Conservation (phyloP, 1,284 basidiomycete species). For the Ustilago sp. region DNA sequence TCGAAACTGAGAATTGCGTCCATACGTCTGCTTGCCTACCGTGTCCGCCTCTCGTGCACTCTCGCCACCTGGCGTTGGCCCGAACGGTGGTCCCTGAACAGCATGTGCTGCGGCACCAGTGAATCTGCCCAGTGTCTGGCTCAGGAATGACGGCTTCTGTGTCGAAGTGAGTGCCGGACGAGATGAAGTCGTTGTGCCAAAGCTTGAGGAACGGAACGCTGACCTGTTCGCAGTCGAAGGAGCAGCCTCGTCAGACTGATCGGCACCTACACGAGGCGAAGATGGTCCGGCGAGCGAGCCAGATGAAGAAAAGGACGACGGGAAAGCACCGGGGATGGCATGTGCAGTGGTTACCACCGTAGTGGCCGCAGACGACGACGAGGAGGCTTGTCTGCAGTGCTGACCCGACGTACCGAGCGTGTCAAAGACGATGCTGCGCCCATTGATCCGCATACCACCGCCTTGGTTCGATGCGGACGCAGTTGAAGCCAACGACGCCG, state of each 20-base stretch:
- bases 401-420: conserved; percentile 1
- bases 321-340: conserved; percentile 46
- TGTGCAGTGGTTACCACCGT: conserved; percentile 37
- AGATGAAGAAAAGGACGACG: conserved; percentile 34
- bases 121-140: conserved; percentile 50
- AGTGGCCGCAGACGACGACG: conserved; percentile 23
- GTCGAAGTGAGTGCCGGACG: conserved; percentile 12
- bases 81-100: conserved; percentile 24
- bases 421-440: conserved; percentile 45
- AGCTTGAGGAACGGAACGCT: conserved; percentile 19
- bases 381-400: conserved; percentile 33
- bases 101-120: conserved; percentile 31
- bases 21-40: conserved; percentile 5
- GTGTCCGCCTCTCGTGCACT: conserved; percentile 11
- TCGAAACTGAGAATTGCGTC: conserved; percentile 15
- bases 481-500: conserved; percentile 21
- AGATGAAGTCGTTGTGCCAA: conserved; percentile 8
- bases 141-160: conserved; percentile 42
- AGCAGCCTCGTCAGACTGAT: conserved; percentile 10
- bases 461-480: conserved; percentile 19
- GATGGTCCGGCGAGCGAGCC: conserved; percentile 28
- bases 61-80: background rate
- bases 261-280: conserved; percentile 10
- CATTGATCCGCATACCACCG: conserved; percentile 45
- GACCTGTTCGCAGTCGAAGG: background rate